Evolutionary conservation across 2,329 filamentous ascomycete genomes (phyloP).

Genomic region (Sporothrix dimorphospora): DNA sequence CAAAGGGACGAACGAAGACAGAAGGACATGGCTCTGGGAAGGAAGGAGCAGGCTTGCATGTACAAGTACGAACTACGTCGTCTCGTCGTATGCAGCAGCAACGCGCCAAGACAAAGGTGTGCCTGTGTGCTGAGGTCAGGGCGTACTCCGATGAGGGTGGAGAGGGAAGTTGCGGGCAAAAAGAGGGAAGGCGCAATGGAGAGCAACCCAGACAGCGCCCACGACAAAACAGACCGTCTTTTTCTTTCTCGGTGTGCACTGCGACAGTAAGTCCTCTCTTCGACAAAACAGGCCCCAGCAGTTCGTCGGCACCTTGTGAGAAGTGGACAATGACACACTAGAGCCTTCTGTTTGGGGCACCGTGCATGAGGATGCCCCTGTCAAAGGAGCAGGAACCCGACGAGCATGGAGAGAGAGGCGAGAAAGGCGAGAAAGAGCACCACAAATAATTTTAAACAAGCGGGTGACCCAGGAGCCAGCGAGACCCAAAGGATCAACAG

Average conservation of each 20-base stretch:
- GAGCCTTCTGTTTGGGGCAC: slow-evolving; percentile 12
- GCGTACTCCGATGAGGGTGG: neutral
- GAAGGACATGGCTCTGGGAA: slow-evolving; percentile 17
- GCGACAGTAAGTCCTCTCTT: neutral
- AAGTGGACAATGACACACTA: neutral
- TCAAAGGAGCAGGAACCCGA: neutral
- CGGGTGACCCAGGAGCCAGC: neutral
- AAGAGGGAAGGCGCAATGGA: neutral
- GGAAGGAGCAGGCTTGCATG: neutral
- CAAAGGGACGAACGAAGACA: neutral
- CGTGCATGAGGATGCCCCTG: slow-evolving; percentile 15
- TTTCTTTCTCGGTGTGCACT: neutral
- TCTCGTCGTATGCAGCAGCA: neutral
- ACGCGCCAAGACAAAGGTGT: slow-evolving; percentile 7
- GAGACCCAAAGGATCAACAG: no score
- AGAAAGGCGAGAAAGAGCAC: neutral
- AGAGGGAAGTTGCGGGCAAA: neutral
- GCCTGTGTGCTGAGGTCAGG: slow-evolving; percentile 6
- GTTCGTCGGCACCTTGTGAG: neutral
- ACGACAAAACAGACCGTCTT: slow-evolving; percentile 11
- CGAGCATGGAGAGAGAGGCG: neutral
- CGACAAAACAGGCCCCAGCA: no score
- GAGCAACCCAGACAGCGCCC: neutral
- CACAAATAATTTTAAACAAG: slow-evolving; percentile 16
- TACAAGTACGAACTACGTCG: no score